Conservation (phyloP, 129 eudicot species). For the Arctium lappa region DNA sequence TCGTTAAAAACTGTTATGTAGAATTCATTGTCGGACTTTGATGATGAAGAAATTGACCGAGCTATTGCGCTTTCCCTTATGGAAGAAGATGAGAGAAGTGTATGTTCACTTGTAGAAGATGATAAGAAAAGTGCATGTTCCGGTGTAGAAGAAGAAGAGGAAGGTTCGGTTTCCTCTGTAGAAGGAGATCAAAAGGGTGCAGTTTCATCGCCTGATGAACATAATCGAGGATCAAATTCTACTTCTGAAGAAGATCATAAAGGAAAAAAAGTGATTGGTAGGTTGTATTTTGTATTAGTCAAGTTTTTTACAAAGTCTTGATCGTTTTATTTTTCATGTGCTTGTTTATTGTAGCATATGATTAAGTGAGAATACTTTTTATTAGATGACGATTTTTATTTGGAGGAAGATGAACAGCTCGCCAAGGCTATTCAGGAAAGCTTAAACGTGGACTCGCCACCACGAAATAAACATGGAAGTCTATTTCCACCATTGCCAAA, state of each 20-base stretch:
- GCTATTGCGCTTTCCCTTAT: slow-evolving; percentile 93
- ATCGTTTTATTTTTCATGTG: neutral
- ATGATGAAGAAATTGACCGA: slow-evolving; percentile 67
- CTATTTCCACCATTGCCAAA: slow-evolving; percentile 59
- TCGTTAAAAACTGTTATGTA: slow-evolving; percentile 24
- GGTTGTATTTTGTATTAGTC: slow-evolving; percentile 17
- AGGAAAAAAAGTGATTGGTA: slow-evolving; percentile 83
- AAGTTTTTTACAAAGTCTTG: neutral
- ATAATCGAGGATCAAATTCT: slow-evolving; percentile 24
- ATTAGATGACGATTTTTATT: slow-evolving; percentile 38
- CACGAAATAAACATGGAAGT: slow-evolving; percentile 55
- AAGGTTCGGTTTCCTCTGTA: slow-evolving; percentile 53
- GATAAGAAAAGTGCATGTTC: slow-evolving; percentile 44
- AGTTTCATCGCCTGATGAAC: slow-evolving; percentile 62
- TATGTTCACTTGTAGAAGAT: slow-evolving; percentile 22
- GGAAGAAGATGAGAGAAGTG: slow-evolving; percentile 62
- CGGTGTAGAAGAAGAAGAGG: slow-evolving; percentile 52
- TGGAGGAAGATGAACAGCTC: slow-evolving; percentile 87
- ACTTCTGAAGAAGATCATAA: slow-evolving; percentile 44
- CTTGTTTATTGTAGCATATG: neutral
- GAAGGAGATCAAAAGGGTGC: slow-evolving; percentile 50
- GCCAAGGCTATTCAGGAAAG: slow-evolving; percentile 89
- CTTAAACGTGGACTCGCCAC: slow-evolving; percentile 62
- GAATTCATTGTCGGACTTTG: slow-evolving; percentile 75
- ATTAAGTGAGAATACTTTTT: neutral